These are phyloP conservation scores for Coemansia sp. DNA, from an alignment of 192 early-diverging fungal genomes.

Conservation along the genomic window DNA sequence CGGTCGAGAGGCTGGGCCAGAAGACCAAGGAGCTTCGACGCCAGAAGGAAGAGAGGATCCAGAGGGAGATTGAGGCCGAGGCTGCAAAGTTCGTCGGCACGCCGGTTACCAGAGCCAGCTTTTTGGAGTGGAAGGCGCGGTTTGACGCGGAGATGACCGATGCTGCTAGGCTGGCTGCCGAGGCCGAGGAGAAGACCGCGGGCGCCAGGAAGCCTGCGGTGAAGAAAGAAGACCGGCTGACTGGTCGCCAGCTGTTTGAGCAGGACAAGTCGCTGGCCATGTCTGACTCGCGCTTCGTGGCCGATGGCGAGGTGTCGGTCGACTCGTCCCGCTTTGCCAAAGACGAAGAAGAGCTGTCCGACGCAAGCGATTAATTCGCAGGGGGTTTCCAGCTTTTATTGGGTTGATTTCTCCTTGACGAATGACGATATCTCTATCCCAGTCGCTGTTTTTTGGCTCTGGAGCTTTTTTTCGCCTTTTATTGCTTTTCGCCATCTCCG, in stretches of 20 bases:
- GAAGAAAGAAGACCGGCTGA: conserved; percentile 50
- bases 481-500: too few species aligned
- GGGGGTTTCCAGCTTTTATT: conserved; percentile 27
- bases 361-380: conserved; percentile 57
- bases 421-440: too few species aligned
- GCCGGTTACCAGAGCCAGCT: conserved; percentile 71
- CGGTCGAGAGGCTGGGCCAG: conserved; percentile 60
- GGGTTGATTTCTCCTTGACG: too few species aligned
- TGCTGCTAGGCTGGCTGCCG: conserved; percentile 50
- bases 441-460: too few species aligned
- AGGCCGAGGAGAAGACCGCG: conserved; percentile 41
- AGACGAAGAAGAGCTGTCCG: conserved; percentile 55
- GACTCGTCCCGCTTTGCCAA: conserved; percentile 74
- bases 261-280: conserved; percentile 79
- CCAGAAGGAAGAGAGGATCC: conserved; percentile 53
- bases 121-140: conserved; percentile 72
- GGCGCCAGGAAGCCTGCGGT: conserved; percentile 35
- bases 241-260: conserved; percentile 88
- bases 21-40: conserved; percentile 55
- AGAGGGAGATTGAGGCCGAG: conserved; percentile 70
- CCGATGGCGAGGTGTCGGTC: conserved; percentile 84
- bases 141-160: conserved; percentile 72
- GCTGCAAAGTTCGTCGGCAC: conserved; percentile 76
- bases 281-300: conserved; percentile 76
- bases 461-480: conserved; percentile 3